Evolutionary conservation across 2,329 filamentous ascomycete genomes (phyloP).

Genomic region (Ceratocystis lukuohia): DNA sequence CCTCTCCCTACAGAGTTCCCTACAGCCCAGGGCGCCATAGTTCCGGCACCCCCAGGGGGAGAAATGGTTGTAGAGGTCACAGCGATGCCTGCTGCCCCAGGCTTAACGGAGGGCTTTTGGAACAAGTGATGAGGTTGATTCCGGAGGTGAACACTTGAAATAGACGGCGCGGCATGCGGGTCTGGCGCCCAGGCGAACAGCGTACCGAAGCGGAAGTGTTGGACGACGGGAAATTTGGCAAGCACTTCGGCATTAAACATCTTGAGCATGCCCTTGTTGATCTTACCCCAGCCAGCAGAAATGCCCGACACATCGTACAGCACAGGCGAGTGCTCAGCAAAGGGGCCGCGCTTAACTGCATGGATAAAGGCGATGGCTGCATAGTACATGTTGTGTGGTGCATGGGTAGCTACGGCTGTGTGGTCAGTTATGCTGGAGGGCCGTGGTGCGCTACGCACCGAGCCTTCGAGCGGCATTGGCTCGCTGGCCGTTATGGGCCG

Average conservation of each 20-base stretch:
- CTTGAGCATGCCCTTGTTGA: slow-evolving; percentile 95
- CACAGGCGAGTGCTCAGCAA: slow-evolving; percentile 94
- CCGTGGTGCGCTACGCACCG: slow-evolving; percentile 55
- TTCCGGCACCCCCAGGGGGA: slow-evolving; percentile 26
- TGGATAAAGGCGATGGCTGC: slow-evolving; percentile 93
- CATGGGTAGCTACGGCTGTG: slow-evolving; percentile 50
- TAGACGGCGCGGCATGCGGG: slow-evolving; percentile 39
- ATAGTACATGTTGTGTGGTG: slow-evolving; percentile 74
- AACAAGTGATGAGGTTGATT: slow-evolving; percentile 34
- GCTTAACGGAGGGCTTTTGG: not conserved
- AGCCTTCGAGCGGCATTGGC: slow-evolving; percentile 64
- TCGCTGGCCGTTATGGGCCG: slow-evolving; percentile 51
- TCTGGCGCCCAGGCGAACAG: slow-evolving; percentile 66
- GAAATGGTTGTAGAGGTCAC: slow-evolving; percentile 10
- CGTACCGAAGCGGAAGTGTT: slow-evolving; percentile 78
- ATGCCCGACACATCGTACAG: slow-evolving; percentile 90
- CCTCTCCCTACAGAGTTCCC: not conserved
- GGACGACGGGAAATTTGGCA: slow-evolving; percentile 94
- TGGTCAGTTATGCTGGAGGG: slow-evolving; percentile 55
- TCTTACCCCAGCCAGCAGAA: slow-evolving; percentile 90
- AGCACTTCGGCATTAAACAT: slow-evolving; percentile 98
- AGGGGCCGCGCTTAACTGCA: slow-evolving; percentile 89
- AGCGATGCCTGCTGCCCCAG: no score
- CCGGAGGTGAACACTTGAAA: slow-evolving; percentile 42
- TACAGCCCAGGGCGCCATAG: slow-evolving; percentile 7